These are phyloP conservation scores for Glycine soja DNA, from an alignment of 306 rosid genomes.

Conservation along the genomic window DNA sequence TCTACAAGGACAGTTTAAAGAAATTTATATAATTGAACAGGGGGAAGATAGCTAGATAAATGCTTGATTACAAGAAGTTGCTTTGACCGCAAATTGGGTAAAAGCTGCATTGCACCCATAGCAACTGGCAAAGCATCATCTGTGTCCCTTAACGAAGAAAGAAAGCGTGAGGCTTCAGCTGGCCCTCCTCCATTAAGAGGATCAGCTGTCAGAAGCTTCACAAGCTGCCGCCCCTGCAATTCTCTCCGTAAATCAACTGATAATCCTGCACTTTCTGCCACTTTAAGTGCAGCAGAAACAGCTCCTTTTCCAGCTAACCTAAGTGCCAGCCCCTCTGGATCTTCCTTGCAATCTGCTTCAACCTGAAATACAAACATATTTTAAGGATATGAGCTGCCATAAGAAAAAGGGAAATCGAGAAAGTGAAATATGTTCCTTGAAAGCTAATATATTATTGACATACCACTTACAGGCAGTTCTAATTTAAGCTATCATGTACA, in stretches of 20 bases:
- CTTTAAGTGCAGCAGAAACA: constrained; percentile 97
- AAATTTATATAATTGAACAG: constrained; percentile 22
- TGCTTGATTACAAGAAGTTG: constrained; percentile 87
- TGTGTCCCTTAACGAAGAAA: constrained; percentile 89
- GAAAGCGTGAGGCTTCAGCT: constrained; percentile 99
- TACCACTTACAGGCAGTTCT: constrained; percentile 27
- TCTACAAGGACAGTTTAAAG: constrained; percentile 5
- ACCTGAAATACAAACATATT: constrained; percentile 63
- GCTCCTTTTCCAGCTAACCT: constrained; percentile 96
- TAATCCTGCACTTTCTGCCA: constrained; percentile 96
- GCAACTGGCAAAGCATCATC: constrained; percentile 99
- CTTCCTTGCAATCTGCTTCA: constrained; percentile 96
- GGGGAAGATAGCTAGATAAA: constrained; percentile 33
- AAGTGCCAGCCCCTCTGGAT: constrained; percentile 98
- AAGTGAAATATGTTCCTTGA: background rate
- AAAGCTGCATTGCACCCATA: constrained; percentile 98
- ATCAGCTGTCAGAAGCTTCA: constrained; percentile 97
- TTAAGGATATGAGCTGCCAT: constrained; percentile 1
- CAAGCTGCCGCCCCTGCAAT: constrained; percentile 96
- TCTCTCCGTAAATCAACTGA: constrained; percentile 93
- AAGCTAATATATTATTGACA: background rate
- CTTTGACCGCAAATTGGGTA: constrained; percentile 96
- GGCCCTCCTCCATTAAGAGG: constrained; percentile 99
- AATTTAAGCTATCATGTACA: constrained; percentile 29
- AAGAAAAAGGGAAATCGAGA: constrained; percentile 14